Evolutionary conservation across 176 grass and related monocot genomes (phyloP).

Genomic region (Ananas comosus): DNA sequence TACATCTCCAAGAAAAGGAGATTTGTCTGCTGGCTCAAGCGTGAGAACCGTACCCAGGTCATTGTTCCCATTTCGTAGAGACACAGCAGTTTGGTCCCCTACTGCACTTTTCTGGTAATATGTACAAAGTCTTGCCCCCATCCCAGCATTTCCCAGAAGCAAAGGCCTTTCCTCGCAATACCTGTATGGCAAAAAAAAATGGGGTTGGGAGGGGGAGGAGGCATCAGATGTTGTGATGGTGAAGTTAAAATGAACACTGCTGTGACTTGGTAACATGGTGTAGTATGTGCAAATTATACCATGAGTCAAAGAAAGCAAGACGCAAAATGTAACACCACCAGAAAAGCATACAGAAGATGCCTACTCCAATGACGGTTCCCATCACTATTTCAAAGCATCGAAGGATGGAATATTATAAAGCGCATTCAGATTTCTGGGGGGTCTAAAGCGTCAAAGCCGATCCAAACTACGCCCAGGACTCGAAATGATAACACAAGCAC

Average conservation of each 20-base stretch:
- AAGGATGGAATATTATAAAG: too few species aligned
- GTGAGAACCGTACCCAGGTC: constrained; percentile 63
- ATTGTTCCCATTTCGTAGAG: constrained; percentile 47
- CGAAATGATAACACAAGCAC: too few species aligned
- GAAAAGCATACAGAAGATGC: too few species aligned
- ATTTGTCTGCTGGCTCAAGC: constrained; percentile 81
- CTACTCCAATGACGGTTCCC: too few species aligned
- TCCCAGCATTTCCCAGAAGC: constrained; percentile 78
- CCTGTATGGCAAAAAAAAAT: constrained; percentile 30
- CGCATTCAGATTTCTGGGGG: too few species aligned
- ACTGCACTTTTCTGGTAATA: constrained; percentile 89
- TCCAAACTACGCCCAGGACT: too few species aligned
- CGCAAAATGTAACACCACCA: too few species aligned
- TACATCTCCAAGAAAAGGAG: constrained; percentile 87
- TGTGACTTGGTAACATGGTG: not conserved
- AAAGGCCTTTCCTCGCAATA: constrained; percentile 97
- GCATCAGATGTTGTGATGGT: not conserved
- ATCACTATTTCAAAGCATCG: too few species aligned
- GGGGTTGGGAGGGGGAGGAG: not conserved
- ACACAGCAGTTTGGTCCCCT: constrained; percentile 50
- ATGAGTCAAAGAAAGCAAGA: not conserved
- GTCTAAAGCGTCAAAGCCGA: too few species aligned
- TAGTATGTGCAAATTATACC: not conserved
- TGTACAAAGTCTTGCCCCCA: constrained; percentile 86
- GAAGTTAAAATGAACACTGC: not conserved